phyloP scores from a whole-genome alignment of 2,329 filamentous ascomycete genomes.

The Metarhizium guizhouense region DNA sequence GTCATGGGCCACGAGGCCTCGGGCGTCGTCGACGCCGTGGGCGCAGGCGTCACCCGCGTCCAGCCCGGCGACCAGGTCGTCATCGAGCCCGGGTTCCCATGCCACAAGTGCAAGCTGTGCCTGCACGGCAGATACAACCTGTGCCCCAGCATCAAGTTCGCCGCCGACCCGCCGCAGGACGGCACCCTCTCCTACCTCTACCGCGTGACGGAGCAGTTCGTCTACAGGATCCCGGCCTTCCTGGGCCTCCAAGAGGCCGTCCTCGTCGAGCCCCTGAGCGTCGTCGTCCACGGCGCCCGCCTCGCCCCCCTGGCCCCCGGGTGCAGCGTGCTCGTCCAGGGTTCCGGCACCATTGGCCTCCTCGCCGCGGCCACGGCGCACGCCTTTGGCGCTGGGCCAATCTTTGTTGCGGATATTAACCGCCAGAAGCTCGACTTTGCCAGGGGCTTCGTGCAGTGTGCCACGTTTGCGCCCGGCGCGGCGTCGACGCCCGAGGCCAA shows the following conservation, averaged over 20 bases:
- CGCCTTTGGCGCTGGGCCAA: slow-evolving; percentile 13
- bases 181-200: slow-evolving; percentile 76
- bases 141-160: slow-evolving; percentile 70
- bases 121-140: slow-evolving; percentile 72
- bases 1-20: slow-evolving; percentile 42
- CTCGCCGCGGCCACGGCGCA: slow-evolving; percentile 5
- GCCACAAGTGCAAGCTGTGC: slow-evolving; percentile 62
- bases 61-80: slow-evolving; percentile 66
- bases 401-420: slow-evolving; percentile 16
- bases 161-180: slow-evolving; percentile 68
- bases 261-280: slow-evolving; percentile 40
- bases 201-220: slow-evolving; percentile 67
- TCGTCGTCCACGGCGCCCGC: slow-evolving; percentile 39
- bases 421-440: slow-evolving; percentile 15
- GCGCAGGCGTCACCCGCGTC: slow-evolving; percentile 49
- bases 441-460: not conserved
- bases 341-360: slow-evolving; percentile 4
- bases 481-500: slow-evolving; percentile 4
- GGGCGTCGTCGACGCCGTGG: slow-evolving; percentile 60
- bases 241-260: slow-evolving; percentile 43
- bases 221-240: slow-evolving; percentile 65
- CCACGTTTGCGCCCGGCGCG: not conserved
- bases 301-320: slow-evolving; percentile 10
- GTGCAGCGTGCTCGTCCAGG: slow-evolving; percentile 16
- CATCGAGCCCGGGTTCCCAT: slow-evolving; percentile 73